Conservation (phyloP, 495 filamentous ascomycete genomes). For the Aspergillus panamensis region DNA sequence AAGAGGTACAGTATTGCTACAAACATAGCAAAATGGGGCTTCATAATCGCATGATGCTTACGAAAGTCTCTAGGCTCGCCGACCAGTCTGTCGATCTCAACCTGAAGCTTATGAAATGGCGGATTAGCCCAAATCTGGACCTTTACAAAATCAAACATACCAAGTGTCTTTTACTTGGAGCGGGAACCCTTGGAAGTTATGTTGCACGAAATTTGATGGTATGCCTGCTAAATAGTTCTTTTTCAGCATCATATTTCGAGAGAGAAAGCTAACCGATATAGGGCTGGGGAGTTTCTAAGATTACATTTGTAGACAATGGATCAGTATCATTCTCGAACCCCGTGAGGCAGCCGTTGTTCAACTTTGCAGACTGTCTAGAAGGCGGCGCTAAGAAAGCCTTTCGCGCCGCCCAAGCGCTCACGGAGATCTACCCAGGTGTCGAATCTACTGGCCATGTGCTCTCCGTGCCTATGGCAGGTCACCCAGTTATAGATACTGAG, state of each 20-base stretch:
- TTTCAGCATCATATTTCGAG: not conserved
- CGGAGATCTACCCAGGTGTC: conserved; percentile 87
- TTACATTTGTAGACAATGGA: conserved; percentile 96
- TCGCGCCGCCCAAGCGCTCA: conserved; percentile 75
- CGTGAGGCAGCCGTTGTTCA: conserved; percentile 88
- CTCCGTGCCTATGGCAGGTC: conserved; percentile 91
- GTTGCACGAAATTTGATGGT: conserved; percentile 83
- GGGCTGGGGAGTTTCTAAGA: conserved; percentile 95
- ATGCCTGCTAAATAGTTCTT: conserved; percentile 13
- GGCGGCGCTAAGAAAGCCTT: conserved; percentile 82
- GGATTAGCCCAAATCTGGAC: conserved; percentile 82
- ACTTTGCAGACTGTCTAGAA: conserved; percentile 80
- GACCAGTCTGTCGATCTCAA: conserved; percentile 98
- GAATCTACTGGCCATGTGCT: conserved; percentile 72
- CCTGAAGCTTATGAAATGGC: conserved; percentile 97
- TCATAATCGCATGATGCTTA: too few species aligned
- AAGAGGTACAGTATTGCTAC: conserved; percentile 41
- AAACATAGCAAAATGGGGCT: too few species aligned
- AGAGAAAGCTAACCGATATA: conserved; percentile 19
- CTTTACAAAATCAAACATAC: conserved; percentile 87
- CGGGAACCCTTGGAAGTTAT: conserved; percentile 90
- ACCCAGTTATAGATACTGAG: conserved; percentile 70
- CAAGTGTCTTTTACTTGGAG: conserved; percentile 89
- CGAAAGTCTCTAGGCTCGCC: conserved; percentile 54
- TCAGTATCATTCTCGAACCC: conserved; percentile 96